phyloP scores from a whole-genome alignment of 1,284 basidiomycete genomes.

The Moesziomyces aphidis region DNA sequence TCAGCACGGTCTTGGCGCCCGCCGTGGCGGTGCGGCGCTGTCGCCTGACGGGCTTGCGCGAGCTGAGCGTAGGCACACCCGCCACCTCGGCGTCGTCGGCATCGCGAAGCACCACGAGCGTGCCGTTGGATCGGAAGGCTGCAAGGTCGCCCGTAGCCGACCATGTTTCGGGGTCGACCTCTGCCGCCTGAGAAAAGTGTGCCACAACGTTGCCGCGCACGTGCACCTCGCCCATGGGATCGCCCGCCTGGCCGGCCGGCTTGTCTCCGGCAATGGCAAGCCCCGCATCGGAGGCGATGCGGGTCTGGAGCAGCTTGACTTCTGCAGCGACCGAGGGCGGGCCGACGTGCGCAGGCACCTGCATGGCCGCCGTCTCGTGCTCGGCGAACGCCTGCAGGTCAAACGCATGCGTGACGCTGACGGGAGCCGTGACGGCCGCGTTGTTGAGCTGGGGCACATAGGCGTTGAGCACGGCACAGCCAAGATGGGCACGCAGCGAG shows the following conservation, averaged over 20 bases:
- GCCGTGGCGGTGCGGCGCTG: slow-evolving; percentile 17
- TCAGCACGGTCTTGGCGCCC: slow-evolving; percentile 18
- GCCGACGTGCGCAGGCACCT: slow-evolving; percentile 59
- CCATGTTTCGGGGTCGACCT: slow-evolving; percentile 37
- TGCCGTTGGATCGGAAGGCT: slow-evolving; percentile 62
- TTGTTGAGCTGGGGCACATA: slow-evolving; percentile 42
- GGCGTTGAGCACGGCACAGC: slow-evolving; percentile 59
- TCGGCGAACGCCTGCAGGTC: slow-evolving; percentile 65
- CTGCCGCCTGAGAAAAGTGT: neutral
- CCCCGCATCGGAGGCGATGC: slow-evolving; percentile 21
- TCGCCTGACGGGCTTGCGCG: slow-evolving; percentile 32
- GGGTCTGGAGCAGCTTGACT: slow-evolving; percentile 59
- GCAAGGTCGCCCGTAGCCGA: slow-evolving; percentile 56
- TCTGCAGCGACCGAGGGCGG: slow-evolving; percentile 61
- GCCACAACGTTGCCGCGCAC: slow-evolving; percentile 54
- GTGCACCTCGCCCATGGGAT: slow-evolving; percentile 57
- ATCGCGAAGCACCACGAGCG: slow-evolving; percentile 57
- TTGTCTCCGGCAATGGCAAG: slow-evolving; percentile 38
- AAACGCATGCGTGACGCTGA: slow-evolving; percentile 56
- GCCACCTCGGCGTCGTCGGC: slow-evolving; percentile 26
- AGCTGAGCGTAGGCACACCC: slow-evolving; percentile 30
- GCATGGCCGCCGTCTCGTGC: slow-evolving; percentile 42
- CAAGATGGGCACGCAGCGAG: slow-evolving; percentile 56
- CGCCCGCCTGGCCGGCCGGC: slow-evolving; percentile 25
- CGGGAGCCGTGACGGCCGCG: slow-evolving; percentile 43